Conservation (phyloP, 805 yeast species). For the Metschnikowia similis region DNA sequence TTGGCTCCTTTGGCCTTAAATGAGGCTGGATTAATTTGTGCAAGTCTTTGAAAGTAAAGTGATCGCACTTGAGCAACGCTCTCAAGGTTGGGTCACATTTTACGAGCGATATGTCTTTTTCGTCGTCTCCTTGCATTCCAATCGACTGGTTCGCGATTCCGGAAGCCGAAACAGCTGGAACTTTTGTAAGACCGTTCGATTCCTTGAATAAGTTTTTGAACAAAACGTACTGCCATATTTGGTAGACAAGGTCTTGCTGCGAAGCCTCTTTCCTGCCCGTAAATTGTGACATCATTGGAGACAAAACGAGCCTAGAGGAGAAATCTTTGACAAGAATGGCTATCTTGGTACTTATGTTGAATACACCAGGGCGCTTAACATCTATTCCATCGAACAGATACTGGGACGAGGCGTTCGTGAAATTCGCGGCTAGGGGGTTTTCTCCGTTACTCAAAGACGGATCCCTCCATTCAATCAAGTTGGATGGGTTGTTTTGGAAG, state of each 20-base stretch:
- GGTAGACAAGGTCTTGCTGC: constrained; percentile 78
- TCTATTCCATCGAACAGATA: constrained; percentile 79
- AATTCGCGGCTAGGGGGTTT: constrained; percentile 17
- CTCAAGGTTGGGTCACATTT: constrained; percentile 43
- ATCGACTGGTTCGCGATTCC: constrained; percentile 15
- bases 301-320: constrained; percentile 61
- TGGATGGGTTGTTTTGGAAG: constrained; percentile 26
- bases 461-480: constrained; percentile 88
- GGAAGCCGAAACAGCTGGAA: constrained; percentile 37
- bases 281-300: constrained; percentile 61
- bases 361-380: constrained; percentile 70
- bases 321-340: constrained; percentile 71
- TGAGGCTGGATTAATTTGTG: constrained; percentile 62
- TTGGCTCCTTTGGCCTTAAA: constrained; percentile 80
- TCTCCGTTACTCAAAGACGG: constrained; percentile 31
- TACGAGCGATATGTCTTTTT: constrained; percentile 32
- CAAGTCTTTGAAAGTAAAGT: constrained; percentile 66
- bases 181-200: constrained; percentile 26
- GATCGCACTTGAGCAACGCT: constrained; percentile 45
- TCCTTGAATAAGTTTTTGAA: constrained; percentile 52
- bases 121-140: constrained; percentile 21
- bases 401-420: constrained; percentile 16
- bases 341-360: constrained; percentile 56
- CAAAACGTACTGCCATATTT: constrained; percentile 75
- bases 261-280: constrained; percentile 76